A percentile compares a stretch with the other conserved stretches of the same genome.
These are phyloP conservation scores for Mentha longifolia DNA, from an alignment of 257 asterid genomes.

Conservation along the genomic window DNA sequence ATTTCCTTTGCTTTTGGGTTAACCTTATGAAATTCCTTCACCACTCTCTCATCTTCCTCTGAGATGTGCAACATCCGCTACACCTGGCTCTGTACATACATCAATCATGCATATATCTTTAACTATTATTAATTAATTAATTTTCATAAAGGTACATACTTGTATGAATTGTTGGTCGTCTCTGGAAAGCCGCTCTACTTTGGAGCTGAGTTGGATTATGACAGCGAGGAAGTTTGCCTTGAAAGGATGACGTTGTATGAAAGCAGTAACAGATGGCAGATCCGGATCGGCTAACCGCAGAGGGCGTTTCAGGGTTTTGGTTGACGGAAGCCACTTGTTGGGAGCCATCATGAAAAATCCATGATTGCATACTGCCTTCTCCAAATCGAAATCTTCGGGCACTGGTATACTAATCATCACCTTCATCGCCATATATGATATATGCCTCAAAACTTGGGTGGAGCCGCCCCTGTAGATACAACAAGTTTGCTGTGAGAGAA, in stretches of 20 bases:
- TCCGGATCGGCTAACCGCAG: slow-evolving; percentile 29
- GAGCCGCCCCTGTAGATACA: too few relatives aligned
- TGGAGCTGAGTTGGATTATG: background rate
- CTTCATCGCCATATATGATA: too few relatives aligned
- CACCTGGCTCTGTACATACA: slow-evolving; percentile 47
- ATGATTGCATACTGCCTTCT: background rate
- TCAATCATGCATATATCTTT: too few relatives aligned
- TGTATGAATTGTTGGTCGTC: slow-evolving; percentile 29
- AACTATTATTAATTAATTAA: background rate
- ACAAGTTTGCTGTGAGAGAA: too few relatives aligned
- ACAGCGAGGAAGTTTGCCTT: slow-evolving; percentile 18
- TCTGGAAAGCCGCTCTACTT: background rate
- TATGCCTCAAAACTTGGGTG: too few relatives aligned
- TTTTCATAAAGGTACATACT: slow-evolving; percentile 31
- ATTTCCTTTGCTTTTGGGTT: slow-evolving; percentile 38
- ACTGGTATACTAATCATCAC: background rate
- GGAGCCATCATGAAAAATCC: background rate
- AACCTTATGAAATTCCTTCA: slow-evolving; percentile 40
- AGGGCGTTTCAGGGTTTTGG: slow-evolving; percentile 17
- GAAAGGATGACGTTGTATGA: slow-evolving; percentile 43
- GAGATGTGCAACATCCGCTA: slow-evolving; percentile 52
- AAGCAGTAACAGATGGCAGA: slow-evolving; percentile 27
- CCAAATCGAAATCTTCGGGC: background rate
- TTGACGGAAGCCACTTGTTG: background rate
- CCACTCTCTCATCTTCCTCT: slow-evolving; percentile 36